Evolutionary conservation across 345 rosid genomes (phyloP).

Genomic region (Pugionium cornutum): DNA sequence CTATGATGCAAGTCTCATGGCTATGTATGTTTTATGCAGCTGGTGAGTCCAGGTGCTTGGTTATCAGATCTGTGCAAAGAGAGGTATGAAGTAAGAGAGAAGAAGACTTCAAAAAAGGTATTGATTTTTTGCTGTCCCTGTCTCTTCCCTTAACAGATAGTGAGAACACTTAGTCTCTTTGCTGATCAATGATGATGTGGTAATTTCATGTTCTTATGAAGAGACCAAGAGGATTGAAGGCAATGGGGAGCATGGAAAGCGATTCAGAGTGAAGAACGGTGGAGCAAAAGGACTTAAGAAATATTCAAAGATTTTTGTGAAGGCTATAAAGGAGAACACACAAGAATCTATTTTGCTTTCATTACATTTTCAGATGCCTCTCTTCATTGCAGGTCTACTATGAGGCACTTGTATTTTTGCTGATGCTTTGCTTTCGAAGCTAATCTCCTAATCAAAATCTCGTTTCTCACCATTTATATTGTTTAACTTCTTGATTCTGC

Average conservation of each 20-base stretch:
- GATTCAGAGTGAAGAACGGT: slow-evolving; percentile 47
- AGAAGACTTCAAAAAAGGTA: slow-evolving; percentile 91
- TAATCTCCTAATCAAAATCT: slow-evolving; percentile 21
- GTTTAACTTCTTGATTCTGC: not conserved
- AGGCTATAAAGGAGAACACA: slow-evolving; percentile 19
- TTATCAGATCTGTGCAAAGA: slow-evolving; percentile 78
- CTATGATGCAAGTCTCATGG: not conserved
- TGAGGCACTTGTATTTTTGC: slow-evolving; percentile 34
- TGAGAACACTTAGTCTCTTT: not conserved
- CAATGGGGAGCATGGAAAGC: slow-evolving; percentile 64
- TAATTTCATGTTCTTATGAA: slow-evolving; percentile 31
- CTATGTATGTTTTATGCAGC: slow-evolving; percentile 44
- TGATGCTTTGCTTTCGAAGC: slow-evolving; percentile 31
- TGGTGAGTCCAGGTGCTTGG: slow-evolving; percentile 94
- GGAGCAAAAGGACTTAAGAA: not conserved
- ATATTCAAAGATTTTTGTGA: slow-evolving; percentile 25
- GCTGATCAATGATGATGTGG: slow-evolving; percentile 9
- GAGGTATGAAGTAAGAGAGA: slow-evolving; percentile 92
- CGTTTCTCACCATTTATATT: not conserved
- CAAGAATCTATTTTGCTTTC: slow-evolving; percentile 10
- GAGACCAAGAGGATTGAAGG: slow-evolving; percentile 68
- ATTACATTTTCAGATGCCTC: slow-evolving; percentile 29
- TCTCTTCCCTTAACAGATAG: not conserved
- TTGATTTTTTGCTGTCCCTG: not conserved
- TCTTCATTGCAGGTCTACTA: slow-evolving; percentile 25